Percentiles rank a stretch among this genome's conserved stretches.
These are phyloP conservation scores for Candida dubliniensis DNA, from an alignment of 1,139 yeast genomes.

Conservation along the genomic window DNA sequence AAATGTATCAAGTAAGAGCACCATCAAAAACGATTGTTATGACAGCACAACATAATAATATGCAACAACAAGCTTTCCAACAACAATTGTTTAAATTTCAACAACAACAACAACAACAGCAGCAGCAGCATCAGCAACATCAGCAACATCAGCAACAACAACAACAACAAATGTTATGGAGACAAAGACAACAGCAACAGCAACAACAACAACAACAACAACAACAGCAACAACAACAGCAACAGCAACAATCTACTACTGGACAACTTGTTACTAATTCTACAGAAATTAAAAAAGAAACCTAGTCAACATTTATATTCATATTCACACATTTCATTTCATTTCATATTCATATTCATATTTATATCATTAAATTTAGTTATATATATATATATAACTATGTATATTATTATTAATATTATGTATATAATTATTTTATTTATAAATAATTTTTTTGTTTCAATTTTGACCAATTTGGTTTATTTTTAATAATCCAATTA, in stretches of 20 bases:
- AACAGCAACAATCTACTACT: neutral
- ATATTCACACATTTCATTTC: too few species aligned
- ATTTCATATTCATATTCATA: too few species aligned
- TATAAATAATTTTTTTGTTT: neutral
- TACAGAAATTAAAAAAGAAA: neutral
- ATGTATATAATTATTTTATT: neutral
- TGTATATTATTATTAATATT: too few species aligned
- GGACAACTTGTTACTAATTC: neutral
- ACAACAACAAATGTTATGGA: slow-evolving; percentile 30
- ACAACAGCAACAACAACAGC: slow-evolving; percentile 3
- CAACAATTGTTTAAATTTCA: slow-evolving; percentile 49
- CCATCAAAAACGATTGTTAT: slow-evolving; percentile 53
- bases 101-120: slow-evolving; percentile 43
- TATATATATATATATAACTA: too few species aligned
- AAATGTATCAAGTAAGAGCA: slow-evolving; percentile 58
- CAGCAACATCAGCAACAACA: slow-evolving; percentile 35
- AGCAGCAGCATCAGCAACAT: slow-evolving; percentile 24
- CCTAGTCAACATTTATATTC: neutral
- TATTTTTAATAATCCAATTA: slow-evolving; percentile 79
- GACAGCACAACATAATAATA: slow-evolving; percentile 45
- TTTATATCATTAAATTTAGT: too few species aligned
- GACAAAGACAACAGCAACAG: neutral
- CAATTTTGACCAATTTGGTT: slow-evolving; percentile 41
- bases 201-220: slow-evolving; percentile 3
- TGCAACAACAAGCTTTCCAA: slow-evolving; percentile 51